These are phyloP conservation scores for Xylariaceae sp. DNA, from an alignment of 2,329 filamentous ascomycete species.

Conservation along the genomic window DNA sequence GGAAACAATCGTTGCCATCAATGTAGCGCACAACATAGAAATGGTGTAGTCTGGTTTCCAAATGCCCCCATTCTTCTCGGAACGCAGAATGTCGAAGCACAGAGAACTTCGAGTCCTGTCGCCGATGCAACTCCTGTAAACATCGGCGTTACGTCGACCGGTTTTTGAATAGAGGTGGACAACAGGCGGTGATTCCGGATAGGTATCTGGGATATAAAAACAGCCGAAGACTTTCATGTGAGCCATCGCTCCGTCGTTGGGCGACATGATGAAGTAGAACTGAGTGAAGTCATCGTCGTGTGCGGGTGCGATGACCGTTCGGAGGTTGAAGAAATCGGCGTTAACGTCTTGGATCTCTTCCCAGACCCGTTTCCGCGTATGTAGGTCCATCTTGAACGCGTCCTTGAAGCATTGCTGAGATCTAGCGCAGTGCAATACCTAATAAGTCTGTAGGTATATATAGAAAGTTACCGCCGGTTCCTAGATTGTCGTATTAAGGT, in stretches of 20 bases:
- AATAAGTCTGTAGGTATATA: no score
- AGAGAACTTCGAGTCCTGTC: conserved; percentile 3
- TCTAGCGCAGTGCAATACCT: no score
- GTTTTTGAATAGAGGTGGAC: conserved; percentile 11
- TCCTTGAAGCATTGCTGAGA: no score
- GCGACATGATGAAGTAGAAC: conserved; percentile 11
- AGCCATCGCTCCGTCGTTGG: conserved; percentile 12
- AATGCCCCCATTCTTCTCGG: background rate
- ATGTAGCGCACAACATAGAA: conserved; percentile 8
- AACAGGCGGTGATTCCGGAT: conserved; percentile 8
- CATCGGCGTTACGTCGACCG: conserved; percentile 11
- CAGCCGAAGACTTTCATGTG: conserved; percentile 8
- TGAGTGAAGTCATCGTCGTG: conserved; percentile 7
- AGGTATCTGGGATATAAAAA: conserved; percentile 9
- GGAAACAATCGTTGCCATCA: conserved; percentile 14
- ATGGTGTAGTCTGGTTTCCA: conserved; percentile 10
- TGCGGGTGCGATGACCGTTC: conserved; percentile 9
- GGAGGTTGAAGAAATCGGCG: conserved; percentile 14
- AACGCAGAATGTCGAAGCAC: conserved; percentile 11
- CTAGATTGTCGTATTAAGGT: no score
- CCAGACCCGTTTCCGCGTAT: conserved; percentile 6
- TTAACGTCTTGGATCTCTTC: conserved; percentile 12
- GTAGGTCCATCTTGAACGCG: conserved; percentile 2
- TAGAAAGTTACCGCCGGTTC: no score
- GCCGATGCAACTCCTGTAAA: background rate